Evolutionary conservation across 2,329 filamentous ascomycete genomes (phyloP), one percentile per base, ranked within the genome.

Genomic region (Sporothrix brunneoviolacea): DNA sequence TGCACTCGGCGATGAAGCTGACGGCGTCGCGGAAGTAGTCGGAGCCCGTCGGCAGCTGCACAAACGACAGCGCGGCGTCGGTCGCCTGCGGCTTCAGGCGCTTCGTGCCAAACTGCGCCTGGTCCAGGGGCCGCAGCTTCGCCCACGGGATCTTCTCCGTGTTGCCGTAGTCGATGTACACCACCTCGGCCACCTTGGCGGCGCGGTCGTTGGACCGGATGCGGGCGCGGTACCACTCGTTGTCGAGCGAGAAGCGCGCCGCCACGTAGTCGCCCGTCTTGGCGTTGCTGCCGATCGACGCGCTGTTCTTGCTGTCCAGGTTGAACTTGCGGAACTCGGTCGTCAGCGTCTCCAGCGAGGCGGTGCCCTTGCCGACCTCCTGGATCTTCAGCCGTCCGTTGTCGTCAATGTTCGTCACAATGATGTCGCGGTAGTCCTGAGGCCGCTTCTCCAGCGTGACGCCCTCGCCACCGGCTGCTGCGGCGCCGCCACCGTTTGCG

Each of bases 91-190:
- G 73, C 69, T 87, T 91, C 53, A 98, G 82, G 68, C 86, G 91
- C 66, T 89, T 81, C 4, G 80, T 72, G 37, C 81, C 80, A 74
- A 97, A 98, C 61, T 91, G 84, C 15, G 80, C 69, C 63, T 88
- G 82, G 45, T 83, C 79, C 43, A 98, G 79, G n/a, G 89, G 76
- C 24, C 93, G 86, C 38, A 98, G 81, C 58, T 80, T 78, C 21
- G 82, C 79, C 90, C 91, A 98, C 0, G 91, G 80, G 51, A 95
- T 76, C 63, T 83, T 85, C 70, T 98, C 93, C 50, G 81, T 85
- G 76, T 98, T 98, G 61, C 93, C 93, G 68, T 94, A 98, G 72
- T 98, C 93, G 55, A 98, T 82, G 70, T 95, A 98, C 40, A 94
- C 72, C 22, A 98, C 85, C 68, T 98, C 93, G 21, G 90, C 85